These are phyloP conservation scores for Ogataea neopini DNA, from an alignment of 805 yeast genomes.

Conservation along the genomic window DNA sequence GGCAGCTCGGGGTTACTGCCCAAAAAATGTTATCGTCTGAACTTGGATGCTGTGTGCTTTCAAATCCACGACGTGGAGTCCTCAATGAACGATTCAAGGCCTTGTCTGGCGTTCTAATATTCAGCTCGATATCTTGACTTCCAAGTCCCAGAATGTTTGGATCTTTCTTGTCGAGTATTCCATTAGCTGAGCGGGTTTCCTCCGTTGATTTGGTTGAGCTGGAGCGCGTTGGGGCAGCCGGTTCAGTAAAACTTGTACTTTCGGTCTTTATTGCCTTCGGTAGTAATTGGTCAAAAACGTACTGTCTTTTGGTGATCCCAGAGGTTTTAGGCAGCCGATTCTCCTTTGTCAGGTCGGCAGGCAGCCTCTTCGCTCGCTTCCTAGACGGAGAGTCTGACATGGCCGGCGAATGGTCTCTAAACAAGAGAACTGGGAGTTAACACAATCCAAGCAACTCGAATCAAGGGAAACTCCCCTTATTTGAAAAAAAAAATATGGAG, in stretches of 20 bases:
- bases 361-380: constrained; percentile 9
- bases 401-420: neutral
- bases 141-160: constrained; percentile 20
- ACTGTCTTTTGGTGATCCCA: constrained; percentile 9
- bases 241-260: constrained; percentile 8
- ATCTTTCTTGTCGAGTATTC: constrained; percentile 15
- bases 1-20: constrained; percentile 41
- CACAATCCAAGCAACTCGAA: neutral
- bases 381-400: constrained; percentile 12
- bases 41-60: constrained; percentile 27
- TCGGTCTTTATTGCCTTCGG: constrained; percentile 6
- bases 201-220: neutral
- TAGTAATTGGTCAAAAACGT: constrained; percentile 11
- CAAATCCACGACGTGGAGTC: constrained; percentile 11
- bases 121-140: constrained; percentile 21
- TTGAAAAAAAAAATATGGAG: neutral
- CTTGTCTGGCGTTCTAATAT: constrained; percentile 25
- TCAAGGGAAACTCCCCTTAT: neutral
- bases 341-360: constrained; percentile 10
- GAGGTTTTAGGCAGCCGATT: constrained; percentile 7
- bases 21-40: constrained; percentile 41
- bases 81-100: neutral
- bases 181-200: constrained; percentile 2
- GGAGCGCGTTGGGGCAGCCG: constrained; percentile 10
- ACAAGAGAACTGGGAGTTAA: neutral